A percentile compares a stretch with the other conserved stretches of the same genome.
Evolutionary conservation across 2,329 filamentous ascomycete genomes (phyloP).

Genomic region (Diaporthe sp.): DNA sequence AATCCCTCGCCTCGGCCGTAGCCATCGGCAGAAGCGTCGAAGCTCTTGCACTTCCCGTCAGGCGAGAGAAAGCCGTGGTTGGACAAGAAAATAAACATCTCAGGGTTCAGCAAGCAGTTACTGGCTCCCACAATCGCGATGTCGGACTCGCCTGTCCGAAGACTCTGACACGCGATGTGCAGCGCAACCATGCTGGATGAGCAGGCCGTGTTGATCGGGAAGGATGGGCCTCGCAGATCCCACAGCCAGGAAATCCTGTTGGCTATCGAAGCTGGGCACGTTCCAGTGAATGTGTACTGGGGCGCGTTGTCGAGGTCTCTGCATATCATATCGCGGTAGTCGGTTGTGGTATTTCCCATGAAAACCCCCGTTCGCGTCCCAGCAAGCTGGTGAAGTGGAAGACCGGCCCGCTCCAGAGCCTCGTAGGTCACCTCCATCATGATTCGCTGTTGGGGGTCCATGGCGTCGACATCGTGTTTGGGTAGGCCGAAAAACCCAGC

Average conservation of each 20-base stretch:
- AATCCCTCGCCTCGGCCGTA: constrained; percentile 67
- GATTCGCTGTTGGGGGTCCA: constrained; percentile 10
- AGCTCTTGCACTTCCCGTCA: constrained; percentile 51
- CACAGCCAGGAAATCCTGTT: constrained; percentile 52
- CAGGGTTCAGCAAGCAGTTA: constrained; percentile 48
- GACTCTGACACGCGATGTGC: constrained; percentile 51
- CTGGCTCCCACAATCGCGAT: constrained; percentile 51
- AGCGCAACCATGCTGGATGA: constrained; percentile 55
- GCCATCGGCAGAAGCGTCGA: constrained; percentile 55
- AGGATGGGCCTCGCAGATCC: constrained; percentile 51
- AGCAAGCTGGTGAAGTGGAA: not conserved
- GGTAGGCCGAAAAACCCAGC: constrained; percentile 3
- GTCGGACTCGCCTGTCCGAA: constrained; percentile 49
- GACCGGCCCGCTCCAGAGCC: constrained; percentile 28
- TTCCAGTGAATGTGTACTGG: constrained; percentile 16
- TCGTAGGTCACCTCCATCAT: constrained; percentile 30
- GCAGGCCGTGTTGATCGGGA: constrained; percentile 54
- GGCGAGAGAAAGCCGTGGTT: constrained; percentile 50
- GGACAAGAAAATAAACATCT: constrained; percentile 44
- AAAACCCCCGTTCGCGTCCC: constrained; percentile 14
- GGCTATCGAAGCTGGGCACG: constrained; percentile 45
- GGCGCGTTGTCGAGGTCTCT: constrained; percentile 6
- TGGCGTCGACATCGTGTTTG: constrained; percentile 3
- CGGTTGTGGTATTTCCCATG: not conserved
- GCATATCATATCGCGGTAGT: constrained; percentile 24